These are phyloP conservation scores for Fusarium sp. DNA, from an alignment of 2,329 filamentous ascomycete species.

Conservation along the genomic window DNA sequence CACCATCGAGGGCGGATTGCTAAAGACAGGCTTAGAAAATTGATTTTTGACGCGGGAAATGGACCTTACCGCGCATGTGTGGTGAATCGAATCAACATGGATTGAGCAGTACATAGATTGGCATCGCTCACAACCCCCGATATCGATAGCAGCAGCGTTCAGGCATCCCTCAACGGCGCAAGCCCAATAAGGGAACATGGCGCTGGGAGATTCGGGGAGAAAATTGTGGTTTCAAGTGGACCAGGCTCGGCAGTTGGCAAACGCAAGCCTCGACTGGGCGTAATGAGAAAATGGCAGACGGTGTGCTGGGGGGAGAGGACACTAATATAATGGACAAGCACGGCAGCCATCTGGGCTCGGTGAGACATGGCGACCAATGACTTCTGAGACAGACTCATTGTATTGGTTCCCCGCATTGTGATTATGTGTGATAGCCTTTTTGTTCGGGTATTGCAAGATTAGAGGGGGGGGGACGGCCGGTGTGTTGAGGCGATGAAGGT, in stretches of 20 bases:
- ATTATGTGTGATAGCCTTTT: neutral
- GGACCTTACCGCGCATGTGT: conserved; percentile 2
- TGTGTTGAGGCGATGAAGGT: neutral
- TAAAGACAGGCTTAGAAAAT: neutral
- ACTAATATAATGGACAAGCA: neutral
- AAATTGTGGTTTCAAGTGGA: neutral
- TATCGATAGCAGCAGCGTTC: conserved; percentile 7
- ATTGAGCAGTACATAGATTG: conserved; percentile 10
- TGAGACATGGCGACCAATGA: neutral
- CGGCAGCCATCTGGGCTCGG: neutral
- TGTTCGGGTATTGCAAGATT: neutral
- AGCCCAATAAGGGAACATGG: conserved; percentile 10
- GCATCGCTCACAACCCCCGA: conserved; percentile 11
- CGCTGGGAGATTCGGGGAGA: neutral
- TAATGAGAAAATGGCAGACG: neutral
- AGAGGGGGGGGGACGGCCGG: neutral
- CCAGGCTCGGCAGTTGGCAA: neutral
- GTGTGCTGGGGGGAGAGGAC: neutral
- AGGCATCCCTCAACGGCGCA: neutral
- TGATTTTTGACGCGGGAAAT: neutral
- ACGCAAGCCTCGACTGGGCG: neutral
- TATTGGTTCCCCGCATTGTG: neutral
- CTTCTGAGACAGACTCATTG: neutral
- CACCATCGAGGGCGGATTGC: conserved; percentile 27
- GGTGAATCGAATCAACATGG: neutral